Base-by-base conservation (phyloP, 352 stramenopile genomes). In the Bremia lactucae region DNA sequence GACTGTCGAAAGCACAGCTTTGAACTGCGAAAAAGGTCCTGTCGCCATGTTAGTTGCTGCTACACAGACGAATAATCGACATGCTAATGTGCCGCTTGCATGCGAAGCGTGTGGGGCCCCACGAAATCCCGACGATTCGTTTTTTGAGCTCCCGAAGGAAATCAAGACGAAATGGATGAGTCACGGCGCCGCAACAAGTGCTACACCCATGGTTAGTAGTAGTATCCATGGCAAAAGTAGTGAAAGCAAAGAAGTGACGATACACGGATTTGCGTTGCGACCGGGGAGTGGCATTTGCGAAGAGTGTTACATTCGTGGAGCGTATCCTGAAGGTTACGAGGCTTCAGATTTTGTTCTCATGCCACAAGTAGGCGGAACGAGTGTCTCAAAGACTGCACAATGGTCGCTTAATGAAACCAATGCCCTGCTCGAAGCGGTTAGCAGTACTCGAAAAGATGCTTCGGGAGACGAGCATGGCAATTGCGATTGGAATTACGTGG, bases 401-500 rank as follows among this genome's bases (percentile, higher is more conserved):
- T n/a, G n/a, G n/a, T n/a, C n/a, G n/a, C n/a, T n/a, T n/a, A n/a
- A n/a, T n/a, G n/a, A n/a, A n/a, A n/a, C n/a, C n/a, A n/a, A n/a
- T n/a, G n/a, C 44, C 31, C 48, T 91, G 24, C 31, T 91, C 18
- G 59, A 79, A 2, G 74, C 69, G 0, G 63, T 91, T 20, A 72
- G 66, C 37, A 50, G 50, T 14, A 60, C 57, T 9, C 52, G 51
- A 24, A 38, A 48, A 4, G 62, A 61, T n/a, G n/a, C n/a, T n/a
- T n/a, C n/a, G n/a, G n/a, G n/a, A n/a, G n/a, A n/a, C 1, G 40
- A 58, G 0, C 47, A 67, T 14, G 55, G 73, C 4, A 68, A 49
- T 25, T 82, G 72, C 42, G 75, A 91, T 50, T 91, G 78, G 78
- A 86, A 87, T 42, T 62, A 68, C 29, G 68, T 91, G 21, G 73